Evolutionary conservation across 768 basidiomycete genomes (phyloP).

Genomic region (Suillus luteus): DNA sequence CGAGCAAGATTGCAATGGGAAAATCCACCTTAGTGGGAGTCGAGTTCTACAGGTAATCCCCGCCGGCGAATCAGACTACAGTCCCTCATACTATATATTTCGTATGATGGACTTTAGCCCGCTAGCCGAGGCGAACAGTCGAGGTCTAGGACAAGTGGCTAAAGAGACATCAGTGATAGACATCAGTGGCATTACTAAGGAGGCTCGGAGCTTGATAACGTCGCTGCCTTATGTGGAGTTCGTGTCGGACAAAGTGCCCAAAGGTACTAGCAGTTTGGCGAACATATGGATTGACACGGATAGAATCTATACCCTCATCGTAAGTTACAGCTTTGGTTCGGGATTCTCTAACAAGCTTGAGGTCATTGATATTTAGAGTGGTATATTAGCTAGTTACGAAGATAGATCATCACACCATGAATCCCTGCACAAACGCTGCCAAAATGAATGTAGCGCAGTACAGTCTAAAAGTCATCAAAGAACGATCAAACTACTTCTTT

Average conservation of each 20-base stretch:
- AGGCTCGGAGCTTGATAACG: neutral
- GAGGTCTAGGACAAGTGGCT: too few relatives aligned
- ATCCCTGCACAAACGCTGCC: neutral
- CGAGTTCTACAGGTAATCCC: neutral
- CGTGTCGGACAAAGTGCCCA: neutral
- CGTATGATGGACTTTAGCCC: neutral
- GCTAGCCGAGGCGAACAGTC: too few relatives aligned
- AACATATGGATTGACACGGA: neutral
- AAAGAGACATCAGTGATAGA: neutral
- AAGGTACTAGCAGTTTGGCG: neutral
- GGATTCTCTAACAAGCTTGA: neutral
- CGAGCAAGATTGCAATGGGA: neutral
- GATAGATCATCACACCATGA: neutral
- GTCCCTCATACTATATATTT: neutral
- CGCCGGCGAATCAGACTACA: neutral
- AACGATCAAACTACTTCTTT: conserved; percentile 3
- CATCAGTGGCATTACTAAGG: neutral
- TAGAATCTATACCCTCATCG: neutral
- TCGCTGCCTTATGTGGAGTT: neutral
- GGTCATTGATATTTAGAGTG: neutral
- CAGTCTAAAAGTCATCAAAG: neutral
- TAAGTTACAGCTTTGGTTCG: neutral
- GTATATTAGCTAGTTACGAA: neutral
- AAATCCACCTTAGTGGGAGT: neutral
- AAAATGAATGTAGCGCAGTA: neutral